Conservation (phyloP, 257 asterid species). For the Oldenlandia corymbosa region DNA sequence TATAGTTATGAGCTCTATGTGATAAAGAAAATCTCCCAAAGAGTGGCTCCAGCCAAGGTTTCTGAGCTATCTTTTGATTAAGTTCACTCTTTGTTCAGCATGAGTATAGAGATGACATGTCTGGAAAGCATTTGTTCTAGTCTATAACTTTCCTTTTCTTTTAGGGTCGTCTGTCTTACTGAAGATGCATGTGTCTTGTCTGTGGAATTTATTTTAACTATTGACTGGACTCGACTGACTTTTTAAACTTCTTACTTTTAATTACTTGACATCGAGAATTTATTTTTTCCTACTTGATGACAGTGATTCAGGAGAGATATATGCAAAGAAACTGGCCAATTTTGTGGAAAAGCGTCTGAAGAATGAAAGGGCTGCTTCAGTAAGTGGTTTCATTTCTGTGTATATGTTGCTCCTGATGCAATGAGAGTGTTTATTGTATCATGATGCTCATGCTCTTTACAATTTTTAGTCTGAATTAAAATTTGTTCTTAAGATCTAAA, state of each 20-base stretch:
- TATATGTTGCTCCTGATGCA: conserved; percentile 8
- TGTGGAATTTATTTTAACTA: background rate
- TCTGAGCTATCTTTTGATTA: background rate
- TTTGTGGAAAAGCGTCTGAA: conserved; percentile 94
- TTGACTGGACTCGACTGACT: too few species aligned
- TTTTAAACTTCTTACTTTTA: background rate
- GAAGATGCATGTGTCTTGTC: background rate
- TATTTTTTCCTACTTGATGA: conserved; percentile 8
- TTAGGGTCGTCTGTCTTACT: background rate
- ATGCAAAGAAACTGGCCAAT: conserved; percentile 81
- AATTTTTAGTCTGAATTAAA: too few species aligned
- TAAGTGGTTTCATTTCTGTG: conserved; percentile 36
- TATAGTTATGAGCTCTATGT: background rate
- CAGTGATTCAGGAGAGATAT: conserved; percentile 94
- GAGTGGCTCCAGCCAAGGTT: background rate
- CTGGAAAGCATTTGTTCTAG: background rate
- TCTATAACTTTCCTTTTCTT: too few species aligned
- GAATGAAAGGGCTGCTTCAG: conserved; percentile 95
- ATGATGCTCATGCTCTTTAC: background rate
- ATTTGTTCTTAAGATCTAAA: too few species aligned
- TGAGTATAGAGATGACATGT: background rate
- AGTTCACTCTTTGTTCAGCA: background rate
- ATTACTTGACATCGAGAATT: background rate
- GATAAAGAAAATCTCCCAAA: background rate
- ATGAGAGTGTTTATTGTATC: background rate